Base-by-base conservation (phyloP, 768 basidiomycete species). In the Psilocybe tampanensis region DNA sequence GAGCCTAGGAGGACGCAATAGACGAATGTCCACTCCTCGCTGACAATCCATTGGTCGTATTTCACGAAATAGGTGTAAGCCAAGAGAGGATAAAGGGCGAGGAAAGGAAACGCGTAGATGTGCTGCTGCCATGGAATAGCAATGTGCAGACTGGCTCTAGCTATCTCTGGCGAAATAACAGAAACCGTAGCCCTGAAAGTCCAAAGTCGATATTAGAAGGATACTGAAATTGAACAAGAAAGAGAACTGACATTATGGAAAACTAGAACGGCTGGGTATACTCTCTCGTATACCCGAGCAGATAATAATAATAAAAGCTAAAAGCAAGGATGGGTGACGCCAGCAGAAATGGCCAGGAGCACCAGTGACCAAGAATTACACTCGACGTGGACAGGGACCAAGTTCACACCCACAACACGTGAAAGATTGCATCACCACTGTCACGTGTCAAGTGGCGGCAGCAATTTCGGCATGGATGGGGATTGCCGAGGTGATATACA, bases 11-110 rank as follows among this genome's bases (percentile, higher is more conserved):
- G 74, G 13, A 95, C 89, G 62, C 90, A 94, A 34, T 90, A 92
- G 19, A 98, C 83, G 69, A 98, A 99, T 0, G 97, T 96, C 95
- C 95, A 98, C 70, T 98, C 96, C 74, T 96, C 94, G 55, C 91
- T 92, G 66, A 88, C 82, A 53, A 98, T 76, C 90, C 92, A 97
- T 59, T 87, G 76, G 65, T 96, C 92, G 72, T 98, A 97, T 71
- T 83, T 88, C 73, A 94, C 72, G 65, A 89, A 92, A 78, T 98
- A 98, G 19, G 95, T 89, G 71, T 96, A 97, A 22, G 90, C 91
- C 26, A 92, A 81, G 26, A 94, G 69, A 0, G 92, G 92, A 60
- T 94, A 94, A 47, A 94, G 76, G 1, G 81, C 83, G n/a, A 94
- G 78, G 65, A 92, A 92, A 0, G 92, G 92, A 17, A 86, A 55